These are phyloP conservation scores for Nicotiana paniculata DNA, from an alignment of 257 asterid species.

Conservation along the genomic window DNA sequence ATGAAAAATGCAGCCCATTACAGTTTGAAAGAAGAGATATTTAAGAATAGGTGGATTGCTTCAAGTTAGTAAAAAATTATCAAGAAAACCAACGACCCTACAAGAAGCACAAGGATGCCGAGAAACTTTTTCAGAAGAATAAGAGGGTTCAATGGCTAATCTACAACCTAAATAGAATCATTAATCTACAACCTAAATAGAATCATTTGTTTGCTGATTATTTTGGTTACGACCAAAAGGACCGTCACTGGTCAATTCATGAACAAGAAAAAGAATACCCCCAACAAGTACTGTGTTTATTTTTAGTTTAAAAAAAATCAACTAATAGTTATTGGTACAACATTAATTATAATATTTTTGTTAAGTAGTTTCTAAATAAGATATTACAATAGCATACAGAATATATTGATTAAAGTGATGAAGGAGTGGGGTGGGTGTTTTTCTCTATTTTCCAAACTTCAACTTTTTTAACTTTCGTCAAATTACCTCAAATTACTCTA, in stretches of 20 bases:
- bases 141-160: slow-evolving; percentile 60
- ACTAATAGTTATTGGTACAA: not conserved
- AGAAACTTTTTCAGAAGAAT: slow-evolving; percentile 32
- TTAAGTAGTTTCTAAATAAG: not conserved
- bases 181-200: slow-evolving; percentile 16
- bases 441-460: too few species aligned
- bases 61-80: slow-evolving; percentile 39
- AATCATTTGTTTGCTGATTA: not conserved
- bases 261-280: slow-evolving; percentile 24
- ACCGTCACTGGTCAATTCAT: not conserved
- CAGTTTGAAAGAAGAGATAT: slow-evolving; percentile 12
- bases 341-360: slow-evolving; percentile 1
- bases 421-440: too few species aligned
- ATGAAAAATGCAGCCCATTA: slow-evolving; percentile 35
- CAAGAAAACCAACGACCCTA: slow-evolving; percentile 45
- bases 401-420: too few species aligned
- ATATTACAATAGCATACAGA: too few species aligned
- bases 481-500: too few species aligned
- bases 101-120: slow-evolving; percentile 48
- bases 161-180: slow-evolving; percentile 14
- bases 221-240: too few species aligned
- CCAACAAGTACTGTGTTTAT: not conserved
- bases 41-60: slow-evolving; percentile 35
- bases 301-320: not conserved
- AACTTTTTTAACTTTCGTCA: too few species aligned